Evolutionary conservation across 192 early-diverging fungal genomes (phyloP).

Genomic region (Umbelopsis vinacea): DNA sequence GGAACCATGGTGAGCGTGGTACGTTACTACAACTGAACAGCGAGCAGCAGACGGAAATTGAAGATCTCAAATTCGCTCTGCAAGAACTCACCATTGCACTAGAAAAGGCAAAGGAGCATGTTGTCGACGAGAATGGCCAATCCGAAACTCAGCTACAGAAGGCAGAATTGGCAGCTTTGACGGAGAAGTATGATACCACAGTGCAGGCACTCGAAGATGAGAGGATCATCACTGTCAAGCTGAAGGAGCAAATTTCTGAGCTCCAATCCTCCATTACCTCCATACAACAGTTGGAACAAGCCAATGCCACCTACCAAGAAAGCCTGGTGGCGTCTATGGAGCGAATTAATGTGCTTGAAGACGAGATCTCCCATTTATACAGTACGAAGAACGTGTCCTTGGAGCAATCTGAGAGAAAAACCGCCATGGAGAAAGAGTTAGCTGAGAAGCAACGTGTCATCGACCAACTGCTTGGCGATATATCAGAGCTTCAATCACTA

Average conservation of each 20-base stretch:
- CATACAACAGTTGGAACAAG: background rate
- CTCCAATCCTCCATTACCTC: too few relatives aligned
- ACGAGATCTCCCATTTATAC: background rate
- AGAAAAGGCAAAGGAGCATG: background rate
- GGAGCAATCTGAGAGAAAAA: background rate
- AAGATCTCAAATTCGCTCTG: background rate
- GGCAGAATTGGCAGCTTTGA: background rate
- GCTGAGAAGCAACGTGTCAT: background rate
- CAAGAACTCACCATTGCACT: slow-evolving; percentile 14
- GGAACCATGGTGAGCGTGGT: background rate
- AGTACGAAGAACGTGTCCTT: background rate
- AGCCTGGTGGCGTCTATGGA: background rate
- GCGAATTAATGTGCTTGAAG: background rate
- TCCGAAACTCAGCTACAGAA: background rate
- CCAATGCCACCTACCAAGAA: background rate
- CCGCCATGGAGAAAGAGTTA: background rate
- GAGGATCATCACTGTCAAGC: too few relatives aligned
- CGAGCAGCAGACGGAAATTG: background rate
- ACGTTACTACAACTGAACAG: background rate
- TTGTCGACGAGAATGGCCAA: background rate
- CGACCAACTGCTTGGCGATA: slow-evolving; percentile 2
- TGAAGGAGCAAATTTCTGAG: too few relatives aligned
- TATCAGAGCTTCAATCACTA: background rate
- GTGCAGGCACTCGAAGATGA: too few relatives aligned
- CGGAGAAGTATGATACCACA: too few relatives aligned